Percentiles rank a stretch among this genome's conserved stretches.
These are phyloP conservation scores for Deakozyma indianensis DNA, from an alignment of 805 yeast species.

Conservation along the genomic window DNA sequence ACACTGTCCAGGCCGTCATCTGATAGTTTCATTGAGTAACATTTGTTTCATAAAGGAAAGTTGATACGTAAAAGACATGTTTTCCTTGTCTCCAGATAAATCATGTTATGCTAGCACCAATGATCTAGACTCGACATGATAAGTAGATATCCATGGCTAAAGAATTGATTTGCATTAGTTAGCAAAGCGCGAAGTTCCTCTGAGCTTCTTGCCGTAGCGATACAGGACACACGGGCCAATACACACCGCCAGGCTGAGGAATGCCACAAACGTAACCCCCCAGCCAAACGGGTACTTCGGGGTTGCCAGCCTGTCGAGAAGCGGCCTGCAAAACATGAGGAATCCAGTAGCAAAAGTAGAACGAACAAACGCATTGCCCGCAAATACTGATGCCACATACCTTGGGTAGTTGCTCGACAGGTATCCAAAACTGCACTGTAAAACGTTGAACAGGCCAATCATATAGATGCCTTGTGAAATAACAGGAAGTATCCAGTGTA, in stretches of 20 bases:
- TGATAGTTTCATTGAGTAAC: too few species aligned
- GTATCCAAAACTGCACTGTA: neutral
- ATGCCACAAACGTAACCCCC: slow-evolving; percentile 38
- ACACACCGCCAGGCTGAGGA: slow-evolving; percentile 19
- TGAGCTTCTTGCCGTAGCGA: slow-evolving; percentile 19
- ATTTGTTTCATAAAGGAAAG: too few species aligned
- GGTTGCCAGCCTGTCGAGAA: slow-evolving; percentile 31
- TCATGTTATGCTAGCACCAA: too few species aligned
- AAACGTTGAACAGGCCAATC: neutral
- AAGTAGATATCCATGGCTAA: too few species aligned
- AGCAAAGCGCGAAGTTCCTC: slow-evolving; percentile 23
- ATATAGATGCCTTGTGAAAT: slow-evolving; percentile 32
- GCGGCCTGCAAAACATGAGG: slow-evolving; percentile 47
- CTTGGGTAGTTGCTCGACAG: neutral
- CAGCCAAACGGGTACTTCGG: slow-evolving; percentile 42
- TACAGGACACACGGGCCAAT: slow-evolving; percentile 11
- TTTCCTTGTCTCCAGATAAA: too few species aligned
- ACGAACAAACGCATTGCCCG: slow-evolving; percentile 40
- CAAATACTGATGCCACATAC: slow-evolving; percentile 62
- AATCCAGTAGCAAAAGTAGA: slow-evolving; percentile 40
- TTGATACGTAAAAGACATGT: too few species aligned
- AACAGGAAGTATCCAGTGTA: slow-evolving; percentile 41
- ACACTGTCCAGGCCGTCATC: too few species aligned
- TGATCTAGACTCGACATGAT: too few species aligned
- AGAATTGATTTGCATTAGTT: too few species aligned